Evolutionary conservation across 2,329 filamentous ascomycete genomes (phyloP).

Genomic region (Colletotrichum sp.): DNA sequence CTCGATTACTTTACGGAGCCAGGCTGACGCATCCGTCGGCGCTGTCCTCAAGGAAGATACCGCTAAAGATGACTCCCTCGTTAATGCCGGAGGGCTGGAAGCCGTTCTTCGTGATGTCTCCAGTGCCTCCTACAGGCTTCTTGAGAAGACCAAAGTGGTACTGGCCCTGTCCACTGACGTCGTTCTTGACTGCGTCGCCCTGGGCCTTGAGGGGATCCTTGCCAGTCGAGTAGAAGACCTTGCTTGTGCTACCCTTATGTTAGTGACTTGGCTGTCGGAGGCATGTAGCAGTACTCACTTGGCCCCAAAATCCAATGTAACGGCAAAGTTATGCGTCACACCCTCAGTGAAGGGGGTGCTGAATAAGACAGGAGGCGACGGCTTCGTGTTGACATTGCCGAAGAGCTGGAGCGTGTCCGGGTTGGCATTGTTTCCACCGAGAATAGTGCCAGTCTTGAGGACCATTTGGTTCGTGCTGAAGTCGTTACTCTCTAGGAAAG

Average conservation of each 20-base stretch:
- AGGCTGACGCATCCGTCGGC: slow-evolving; percentile 24
- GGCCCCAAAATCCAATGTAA: slow-evolving; percentile 60
- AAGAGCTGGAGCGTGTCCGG: slow-evolving; percentile 50
- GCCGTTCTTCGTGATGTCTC: slow-evolving; percentile 50
- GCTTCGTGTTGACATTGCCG: slow-evolving; percentile 48
- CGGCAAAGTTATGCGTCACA: slow-evolving; percentile 67
- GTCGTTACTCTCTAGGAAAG: slow-evolving; percentile 51
- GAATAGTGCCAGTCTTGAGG: slow-evolving; percentile 60
- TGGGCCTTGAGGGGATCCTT: slow-evolving; percentile 48
- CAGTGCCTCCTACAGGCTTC: slow-evolving; percentile 54
- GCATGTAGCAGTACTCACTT: slow-evolving; percentile 44
- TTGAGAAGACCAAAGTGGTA: slow-evolving; percentile 68
- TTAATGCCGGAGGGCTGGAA: slow-evolving; percentile 53
- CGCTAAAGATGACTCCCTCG: slow-evolving; percentile 58
- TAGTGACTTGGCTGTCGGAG: not conserved
- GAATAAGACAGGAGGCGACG: slow-evolving; percentile 48
- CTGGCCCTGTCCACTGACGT: slow-evolving; percentile 62
- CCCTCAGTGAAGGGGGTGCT: slow-evolving; percentile 51
- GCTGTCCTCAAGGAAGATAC: slow-evolving; percentile 59
- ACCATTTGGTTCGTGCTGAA: slow-evolving; percentile 57
- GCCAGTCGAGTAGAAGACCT: slow-evolving; percentile 61
- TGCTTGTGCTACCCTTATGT: slow-evolving; percentile 48
- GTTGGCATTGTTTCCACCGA: slow-evolving; percentile 38
- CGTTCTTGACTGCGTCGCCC: slow-evolving; percentile 50
- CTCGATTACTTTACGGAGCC: not conserved